Evolutionary conservation across 768 basidiomycete species (phyloP), one percentile per base, ranked within the genome.

Genomic region (Leccinum barrowsii): DNA sequence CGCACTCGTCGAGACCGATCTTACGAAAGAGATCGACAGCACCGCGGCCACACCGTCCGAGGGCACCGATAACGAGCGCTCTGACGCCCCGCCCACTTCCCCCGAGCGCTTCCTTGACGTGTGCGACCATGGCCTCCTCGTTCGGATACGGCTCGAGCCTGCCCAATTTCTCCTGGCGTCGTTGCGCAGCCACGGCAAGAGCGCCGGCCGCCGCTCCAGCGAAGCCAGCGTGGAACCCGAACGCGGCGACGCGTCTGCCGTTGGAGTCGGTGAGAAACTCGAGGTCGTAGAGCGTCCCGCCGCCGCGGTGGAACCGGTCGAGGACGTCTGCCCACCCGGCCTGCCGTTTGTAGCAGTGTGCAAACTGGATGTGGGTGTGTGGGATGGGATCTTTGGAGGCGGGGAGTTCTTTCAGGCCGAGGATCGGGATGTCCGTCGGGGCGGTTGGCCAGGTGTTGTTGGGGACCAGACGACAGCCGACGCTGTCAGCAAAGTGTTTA

Each of bases 151-250:
- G 92, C 62, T 87, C 81, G 62, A 98, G 76, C 26, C 72, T 75
- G 4, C 89, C 91, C 30, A 96, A 77, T 5, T 74, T 73, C 65
- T 82, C 72, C 2, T 84, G 86, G 49, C 81, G 77, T 61, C 80
- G 79, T 54, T 88, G 82, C 21, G 89, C 80, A 2, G 88, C 90
- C 34, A 86, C 72, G 3, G 92, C 93, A 26, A 98, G 81, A 7
- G 90, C 91, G 21, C 91, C 89, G 0, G 91, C 94, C 5, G 94
- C 96, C 10, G 94, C 93, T 15, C 97, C 97, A n/a, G 96, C 94
- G 67, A 98, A 99, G 5, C 97, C 97, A 12, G 97, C 97, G 72
- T 98, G 92, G 78, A 89, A 99, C 7, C 97, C 97, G 68, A 99
- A 99, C 0, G 97, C 97, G 15, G 97, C 96, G 35, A 99, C 94